Base-by-base conservation (phyloP, 1,284 basidiomycete species). In the Sanghuangporus weigelae region DNA sequence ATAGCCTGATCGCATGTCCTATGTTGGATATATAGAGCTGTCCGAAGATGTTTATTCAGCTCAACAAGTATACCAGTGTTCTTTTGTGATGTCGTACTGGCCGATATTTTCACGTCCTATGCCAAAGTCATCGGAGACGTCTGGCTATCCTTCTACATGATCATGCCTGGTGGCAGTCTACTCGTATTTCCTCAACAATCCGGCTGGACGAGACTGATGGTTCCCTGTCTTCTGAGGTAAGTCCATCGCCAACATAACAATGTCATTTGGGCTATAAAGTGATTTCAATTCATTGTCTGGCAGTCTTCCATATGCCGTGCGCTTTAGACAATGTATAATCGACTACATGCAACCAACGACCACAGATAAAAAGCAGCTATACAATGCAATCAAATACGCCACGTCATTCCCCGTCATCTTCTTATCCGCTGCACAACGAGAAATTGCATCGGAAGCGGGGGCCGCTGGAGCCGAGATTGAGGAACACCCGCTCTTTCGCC, bases 381-480 rank as follows among this genome's bases (percentile, higher is more conserved):
- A 85, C 75, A 99, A 99, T 74, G 96, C 96, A 0, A 73, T 96
- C 64, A 99, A 99, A 81, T 99, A 99, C 73, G 93, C 94, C 0
- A 92, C 94, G 7, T 90, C 96, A 0, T 96, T 99, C 73, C 97
- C 97, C n/a, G 95, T 98, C 60, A 98, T 99, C 67, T 92, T 92
- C 71, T 81, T 98, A 42, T 95, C 93, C 59, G 94, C 95, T 26
- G 89, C 91, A 16, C 94, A 96, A 72, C 82, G 89, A 63, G 77
- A 84, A 39, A 85, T 91, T 14, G 79, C 84, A 11, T 75, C 76
- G 26, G 87, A 92, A 59, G 71, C 87, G 7, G 73, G 72, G 16
- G 8, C 16, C 44, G 71, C 74, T 14, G 79, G 81, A 64, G 74
- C 83, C 38, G 93, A 91, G 91, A 85, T 87, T 70, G 87, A 87